Conservation (phyloP, 176 grass and related monocot genomes). For the Tuctoria greenei region DNA sequence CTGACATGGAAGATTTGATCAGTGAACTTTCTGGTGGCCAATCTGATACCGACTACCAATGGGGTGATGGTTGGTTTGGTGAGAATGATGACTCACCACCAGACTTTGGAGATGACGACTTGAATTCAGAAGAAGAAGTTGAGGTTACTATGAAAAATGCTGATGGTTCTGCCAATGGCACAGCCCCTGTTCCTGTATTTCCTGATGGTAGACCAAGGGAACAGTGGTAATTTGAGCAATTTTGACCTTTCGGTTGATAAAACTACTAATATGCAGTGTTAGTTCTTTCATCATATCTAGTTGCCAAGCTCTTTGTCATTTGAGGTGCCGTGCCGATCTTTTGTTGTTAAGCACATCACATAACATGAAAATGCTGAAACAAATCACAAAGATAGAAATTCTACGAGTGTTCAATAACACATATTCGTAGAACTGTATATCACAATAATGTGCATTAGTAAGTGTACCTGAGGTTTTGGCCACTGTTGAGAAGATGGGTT, state of each 20-base stretch:
- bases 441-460: slow-evolving; percentile 3
- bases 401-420: neutral
- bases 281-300: slow-evolving; percentile 29
- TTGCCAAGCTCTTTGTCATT: slow-evolving; percentile 25
- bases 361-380: slow-evolving; percentile 6
- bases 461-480: neutral
- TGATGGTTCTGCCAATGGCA: slow-evolving; percentile 18
- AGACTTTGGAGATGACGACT: slow-evolving; percentile 60
- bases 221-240: slow-evolving; percentile 59
- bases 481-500: neutral
- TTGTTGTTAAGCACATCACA: neutral
- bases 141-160: slow-evolving; percentile 28
- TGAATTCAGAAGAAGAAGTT: slow-evolving; percentile 36
- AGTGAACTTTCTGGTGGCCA: slow-evolving; percentile 52
- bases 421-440: slow-evolving; percentile 2
- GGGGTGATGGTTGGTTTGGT: slow-evolving; percentile 80
- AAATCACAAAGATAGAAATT: neutral
- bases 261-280: slow-evolving; percentile 4
- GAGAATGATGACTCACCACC: slow-evolving; percentile 60
- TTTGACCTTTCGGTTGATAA: slow-evolving; percentile 26
- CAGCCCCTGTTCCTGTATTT: slow-evolving; percentile 54
- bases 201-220: slow-evolving; percentile 81
- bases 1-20: slow-evolving; percentile 69
- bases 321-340: slow-evolving; percentile 22
- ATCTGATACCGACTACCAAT: slow-evolving; percentile 58